Base-by-base conservation (phyloP, 257 asterid species). In the Lantana camara region DNA sequence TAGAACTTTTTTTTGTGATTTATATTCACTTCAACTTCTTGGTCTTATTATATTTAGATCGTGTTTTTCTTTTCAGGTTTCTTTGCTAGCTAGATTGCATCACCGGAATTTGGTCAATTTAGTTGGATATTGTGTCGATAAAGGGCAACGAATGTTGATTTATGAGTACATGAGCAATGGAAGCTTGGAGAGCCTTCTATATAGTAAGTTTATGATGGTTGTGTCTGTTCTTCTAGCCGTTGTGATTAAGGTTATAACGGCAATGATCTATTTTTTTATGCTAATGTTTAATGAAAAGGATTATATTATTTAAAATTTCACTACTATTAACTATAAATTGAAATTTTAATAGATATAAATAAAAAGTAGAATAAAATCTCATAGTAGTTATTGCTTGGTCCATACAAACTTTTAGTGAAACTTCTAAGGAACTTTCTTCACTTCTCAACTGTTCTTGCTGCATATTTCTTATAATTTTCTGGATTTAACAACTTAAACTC, bases 91-190 rank as follows among this genome's bases (percentile, higher is more conserved):
- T 55, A 80, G 99, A 74, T 81, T 90, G 75, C 99, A 93, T 77
- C 99, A 93, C 69, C 80, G 97, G 20, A 90, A 87, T 81, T 81
- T 93, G 88, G 99, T 93, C 67, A 93, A 93, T 81, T 86, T 94
- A 73, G 86, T 90, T 27, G 99, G 99, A 60, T 90, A 90, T 67
- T 90, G 99, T 65, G 92, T 94, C 49, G 99, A 94, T 69, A 90
- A 84, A 81, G 96, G 97, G 61, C 89, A 90, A 53, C 89, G 65
- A 27, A 90, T 94, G 87, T 79, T 94, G 66, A 76, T 94, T 57
- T 94, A 94, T 44, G 97, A 94, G 78, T 94, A 78, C 79, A 90
- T 94, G 99, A 86, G 96, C 80, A 84, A 90, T 29, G 99, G 97
- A 71, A 94, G 97, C 86, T 84, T 94, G 87, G 97, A 81, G 17